Evolutionary conservation across 352 stramenopile species (phyloP).

Genomic region (Pythium myriotylum): DNA sequence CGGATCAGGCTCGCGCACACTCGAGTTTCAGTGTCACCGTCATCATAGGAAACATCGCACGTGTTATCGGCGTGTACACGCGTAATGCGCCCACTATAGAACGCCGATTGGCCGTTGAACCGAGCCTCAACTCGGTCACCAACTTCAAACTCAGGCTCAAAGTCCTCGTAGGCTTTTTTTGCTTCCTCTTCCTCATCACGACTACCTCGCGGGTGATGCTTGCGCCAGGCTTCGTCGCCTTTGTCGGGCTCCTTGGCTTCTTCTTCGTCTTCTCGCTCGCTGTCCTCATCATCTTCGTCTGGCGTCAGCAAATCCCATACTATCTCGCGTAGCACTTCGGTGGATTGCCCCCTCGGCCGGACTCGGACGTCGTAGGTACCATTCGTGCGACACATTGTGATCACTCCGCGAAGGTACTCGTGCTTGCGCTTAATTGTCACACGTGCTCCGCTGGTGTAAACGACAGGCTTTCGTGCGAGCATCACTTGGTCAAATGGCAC

Average conservation of each 20-base stretch:
- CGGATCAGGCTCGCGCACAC: constrained; percentile 55
- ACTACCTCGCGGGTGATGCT: background rate
- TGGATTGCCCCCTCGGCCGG: background rate
- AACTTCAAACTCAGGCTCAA: constrained; percentile 45
- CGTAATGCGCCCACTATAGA: constrained; percentile 53
- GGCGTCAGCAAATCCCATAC: constrained; percentile 45
- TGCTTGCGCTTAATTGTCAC: constrained; percentile 60
- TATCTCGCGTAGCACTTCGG: constrained; percentile 38
- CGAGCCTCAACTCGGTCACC: constrained; percentile 66
- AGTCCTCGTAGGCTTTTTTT: constrained; percentile 27
- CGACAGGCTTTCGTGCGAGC: constrained; percentile 26
- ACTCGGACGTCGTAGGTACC: constrained; percentile 55
- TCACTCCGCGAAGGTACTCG: constrained; percentile 55
- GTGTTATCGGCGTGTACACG: constrained; percentile 52
- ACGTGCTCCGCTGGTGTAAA: constrained; percentile 40
- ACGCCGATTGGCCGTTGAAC: constrained; percentile 54
- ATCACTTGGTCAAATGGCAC: constrained; percentile 34
- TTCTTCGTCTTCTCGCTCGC: constrained; percentile 20
- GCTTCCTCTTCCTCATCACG: constrained; percentile 19
- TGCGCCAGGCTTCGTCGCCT: constrained; percentile 8
- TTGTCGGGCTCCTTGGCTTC: constrained; percentile 19
- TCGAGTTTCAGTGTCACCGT: constrained; percentile 66
- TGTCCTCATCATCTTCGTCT: constrained; percentile 34
- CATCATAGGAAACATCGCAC: constrained; percentile 73
- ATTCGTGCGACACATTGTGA: constrained; percentile 43